phyloP scores from a whole-genome alignment of 805 yeast genomes.

The Hyphopichia homilentoma region DNA sequence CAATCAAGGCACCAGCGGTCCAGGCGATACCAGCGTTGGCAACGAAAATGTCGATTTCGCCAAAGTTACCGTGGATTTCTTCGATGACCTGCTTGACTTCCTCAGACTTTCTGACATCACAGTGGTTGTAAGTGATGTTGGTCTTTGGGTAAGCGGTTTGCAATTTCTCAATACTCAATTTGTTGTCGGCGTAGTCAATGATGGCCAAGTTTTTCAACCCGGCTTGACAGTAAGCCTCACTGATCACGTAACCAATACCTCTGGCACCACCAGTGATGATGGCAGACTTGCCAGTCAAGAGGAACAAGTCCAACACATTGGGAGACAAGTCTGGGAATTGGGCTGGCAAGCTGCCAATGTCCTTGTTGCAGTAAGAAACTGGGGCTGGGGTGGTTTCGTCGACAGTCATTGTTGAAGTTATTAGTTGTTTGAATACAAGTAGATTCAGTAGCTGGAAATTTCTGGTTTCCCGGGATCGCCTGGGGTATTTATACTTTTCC shows the following conservation, averaged over 20 bases:
- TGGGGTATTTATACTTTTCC: too few species aligned
- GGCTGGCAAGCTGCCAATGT: conserved; percentile 37
- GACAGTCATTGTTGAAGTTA: conserved; percentile 27
- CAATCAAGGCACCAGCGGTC: conserved; percentile 40
- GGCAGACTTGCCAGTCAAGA: conserved; percentile 29
- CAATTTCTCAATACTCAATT: conserved; percentile 23
- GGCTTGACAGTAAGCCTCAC: conserved; percentile 38
- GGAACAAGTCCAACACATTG: conserved; percentile 26
- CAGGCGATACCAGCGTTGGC: conserved; percentile 50
- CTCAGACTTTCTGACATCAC: conserved; percentile 38
- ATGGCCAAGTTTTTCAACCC: conserved; percentile 34
- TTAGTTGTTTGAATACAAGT: too few species aligned
- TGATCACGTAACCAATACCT: conserved; percentile 43
- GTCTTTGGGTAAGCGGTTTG: conserved; percentile 26
- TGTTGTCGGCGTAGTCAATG: conserved; percentile 34
- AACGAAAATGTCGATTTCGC: conserved; percentile 38
- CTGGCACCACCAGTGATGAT: conserved; percentile 56
- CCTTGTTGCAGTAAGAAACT: conserved; percentile 27
- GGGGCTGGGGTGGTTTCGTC: conserved; percentile 13
- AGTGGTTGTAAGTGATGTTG: conserved; percentile 27
- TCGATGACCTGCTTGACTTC: conserved; percentile 33
- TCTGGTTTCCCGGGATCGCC: too few species aligned
- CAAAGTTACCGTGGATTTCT: conserved; percentile 28
- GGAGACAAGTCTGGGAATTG: conserved; percentile 25
- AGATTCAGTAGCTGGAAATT: too few species aligned